phyloP scores from a whole-genome alignment of 257 asterid species.

The Phtheirospermum japonicum region DNA sequence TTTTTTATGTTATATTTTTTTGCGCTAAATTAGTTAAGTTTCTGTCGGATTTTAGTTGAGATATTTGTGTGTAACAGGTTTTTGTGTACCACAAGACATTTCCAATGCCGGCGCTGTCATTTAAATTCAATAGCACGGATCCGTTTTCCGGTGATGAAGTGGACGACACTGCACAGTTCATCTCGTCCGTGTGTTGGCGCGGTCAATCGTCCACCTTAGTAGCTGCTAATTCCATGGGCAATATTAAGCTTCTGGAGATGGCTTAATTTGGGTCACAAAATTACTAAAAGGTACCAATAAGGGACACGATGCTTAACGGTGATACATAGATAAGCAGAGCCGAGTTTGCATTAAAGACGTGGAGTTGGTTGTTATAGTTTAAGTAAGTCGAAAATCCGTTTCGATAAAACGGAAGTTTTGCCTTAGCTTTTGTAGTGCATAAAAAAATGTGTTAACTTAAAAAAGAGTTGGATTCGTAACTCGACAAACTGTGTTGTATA shows the following conservation, averaged over 20 bases:
- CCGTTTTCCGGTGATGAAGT: constrained; percentile 68
- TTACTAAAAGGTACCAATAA: too few relatives aligned
- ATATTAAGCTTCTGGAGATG: constrained; percentile 89
- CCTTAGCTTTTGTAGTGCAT: constrained; percentile 32
- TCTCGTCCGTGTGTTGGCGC: constrained; percentile 95
- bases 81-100: constrained; percentile 85
- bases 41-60: not conserved
- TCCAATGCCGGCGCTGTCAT: constrained; percentile 81
- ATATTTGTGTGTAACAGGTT: constrained; percentile 46
- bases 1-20: too few relatives aligned
- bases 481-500: constrained; percentile 31
- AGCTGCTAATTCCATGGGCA: constrained; percentile 95
- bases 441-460: constrained; percentile 3
- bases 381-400: constrained; percentile 16
- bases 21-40: not conserved
- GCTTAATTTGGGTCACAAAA: constrained; percentile 37
- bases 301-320: too few relatives aligned
- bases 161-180: constrained; percentile 76
- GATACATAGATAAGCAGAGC: too few relatives aligned
- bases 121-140: constrained; percentile 62
- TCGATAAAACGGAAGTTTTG: constrained; percentile 31
- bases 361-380: not conserved
- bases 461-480: constrained; percentile 29
- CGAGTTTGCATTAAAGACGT: too few relatives aligned
- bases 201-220: constrained; percentile 83